A percentile compares a stretch with the other conserved stretches of the same genome.
phyloP scores from a whole-genome alignment of 2,329 filamentous ascomycete species.

The Nemania abortiva region DNA sequence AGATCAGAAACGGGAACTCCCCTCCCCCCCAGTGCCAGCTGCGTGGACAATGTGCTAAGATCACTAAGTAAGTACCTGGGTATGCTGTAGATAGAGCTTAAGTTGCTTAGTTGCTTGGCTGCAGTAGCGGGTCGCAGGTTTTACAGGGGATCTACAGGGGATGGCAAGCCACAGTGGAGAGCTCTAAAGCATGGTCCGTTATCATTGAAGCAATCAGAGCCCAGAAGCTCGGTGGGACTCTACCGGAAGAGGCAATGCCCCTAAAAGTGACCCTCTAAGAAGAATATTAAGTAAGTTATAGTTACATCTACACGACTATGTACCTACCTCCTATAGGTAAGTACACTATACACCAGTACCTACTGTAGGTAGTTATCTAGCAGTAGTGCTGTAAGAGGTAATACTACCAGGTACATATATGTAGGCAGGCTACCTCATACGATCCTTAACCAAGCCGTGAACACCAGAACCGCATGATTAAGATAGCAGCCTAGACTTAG shows the following conservation, averaged over 20 bases:
- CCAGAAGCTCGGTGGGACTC: conserved; percentile 18
- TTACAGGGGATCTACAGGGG: background rate
- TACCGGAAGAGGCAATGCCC: conserved; percentile 35
- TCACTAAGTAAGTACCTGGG: too few species aligned
- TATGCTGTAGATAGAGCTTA: conserved; percentile 7
- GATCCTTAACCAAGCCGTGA: too few species aligned
- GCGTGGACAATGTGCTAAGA: background rate
- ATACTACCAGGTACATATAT: too few species aligned
- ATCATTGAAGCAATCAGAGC: conserved; percentile 35
- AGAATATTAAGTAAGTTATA: background rate
- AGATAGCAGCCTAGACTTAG: too few species aligned
- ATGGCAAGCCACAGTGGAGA: background rate
- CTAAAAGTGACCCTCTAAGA: conserved; percentile 10
- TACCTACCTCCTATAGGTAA: too few species aligned
- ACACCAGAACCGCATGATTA: too few species aligned
- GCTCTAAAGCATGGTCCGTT: background rate
- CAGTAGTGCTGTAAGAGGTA: too few species aligned
- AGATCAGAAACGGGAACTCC: conserved; percentile 20
- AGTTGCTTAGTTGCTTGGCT: conserved; percentile 19
- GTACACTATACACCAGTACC: too few species aligned
- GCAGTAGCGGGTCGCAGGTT: background rate
- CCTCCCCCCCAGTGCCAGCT: conserved; percentile 3
- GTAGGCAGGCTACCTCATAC: too few species aligned
- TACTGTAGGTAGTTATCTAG: too few species aligned
- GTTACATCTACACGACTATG: background rate